These are phyloP conservation scores for Fusarium globosum DNA, from an alignment of 2,329 filamentous ascomycete genomes.

Conservation along the genomic window DNA sequence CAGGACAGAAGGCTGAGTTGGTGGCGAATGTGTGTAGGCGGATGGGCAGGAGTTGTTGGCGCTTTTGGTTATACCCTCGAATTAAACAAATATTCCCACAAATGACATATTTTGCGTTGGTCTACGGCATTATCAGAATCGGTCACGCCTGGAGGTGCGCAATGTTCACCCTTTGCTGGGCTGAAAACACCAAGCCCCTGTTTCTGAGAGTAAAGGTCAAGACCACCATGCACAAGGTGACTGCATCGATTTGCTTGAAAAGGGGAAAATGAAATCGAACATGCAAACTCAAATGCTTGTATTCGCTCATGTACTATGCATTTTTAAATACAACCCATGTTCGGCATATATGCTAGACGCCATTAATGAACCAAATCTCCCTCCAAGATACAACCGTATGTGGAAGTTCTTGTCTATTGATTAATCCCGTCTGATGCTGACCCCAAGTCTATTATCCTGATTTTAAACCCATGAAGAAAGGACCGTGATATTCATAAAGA, in stretches of 20 bases:
- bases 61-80: slow-evolving; percentile 42
- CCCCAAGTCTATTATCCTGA: slow-evolving; percentile 40
- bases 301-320: slow-evolving; percentile 36
- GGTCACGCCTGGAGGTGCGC: not conserved
- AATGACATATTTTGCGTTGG: not conserved
- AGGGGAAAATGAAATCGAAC: not conserved
- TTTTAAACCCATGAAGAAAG: slow-evolving; percentile 38
- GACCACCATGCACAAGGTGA: not conserved
- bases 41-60: slow-evolving; percentile 39
- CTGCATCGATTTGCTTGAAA: not conserved
- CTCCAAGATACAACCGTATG: slow-evolving; percentile 25
- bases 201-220: not conserved
- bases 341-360: slow-evolving; percentile 35
- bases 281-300: slow-evolving; percentile 24
- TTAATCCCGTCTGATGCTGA: slow-evolving; percentile 27
- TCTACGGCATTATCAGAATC: not conserved
- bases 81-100: not conserved
- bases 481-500: slow-evolving; percentile 44
- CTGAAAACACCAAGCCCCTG: not conserved
- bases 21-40: not conserved
- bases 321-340: slow-evolving; percentile 34
- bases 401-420: slow-evolving; percentile 35
- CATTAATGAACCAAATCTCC: slow-evolving; percentile 34
- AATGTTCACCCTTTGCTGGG: too few species aligned
- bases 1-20: not conserved